These are phyloP conservation scores for Cichorium intybus DNA, from an alignment of 140 eudicot species.

Conservation along the genomic window DNA sequence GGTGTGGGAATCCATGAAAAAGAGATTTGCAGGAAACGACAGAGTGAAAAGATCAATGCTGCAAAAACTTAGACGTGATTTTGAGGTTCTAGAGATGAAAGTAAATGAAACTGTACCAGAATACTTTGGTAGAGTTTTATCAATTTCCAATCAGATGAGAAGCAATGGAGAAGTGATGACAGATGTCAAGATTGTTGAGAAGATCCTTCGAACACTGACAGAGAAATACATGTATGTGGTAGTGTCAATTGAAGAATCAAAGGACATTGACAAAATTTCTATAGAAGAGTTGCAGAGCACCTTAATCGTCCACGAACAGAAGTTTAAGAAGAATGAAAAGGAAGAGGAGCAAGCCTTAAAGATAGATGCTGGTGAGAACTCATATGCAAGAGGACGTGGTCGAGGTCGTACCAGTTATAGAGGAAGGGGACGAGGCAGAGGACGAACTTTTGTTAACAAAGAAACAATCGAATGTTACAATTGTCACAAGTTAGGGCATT, in stretches of 20 bases:
- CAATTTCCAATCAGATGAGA: constrained; percentile 5
- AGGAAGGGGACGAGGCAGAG: background rate
- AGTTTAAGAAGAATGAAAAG: background rate
- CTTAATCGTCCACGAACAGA: no score
- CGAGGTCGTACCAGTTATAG: background rate
- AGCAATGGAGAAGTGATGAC: background rate
- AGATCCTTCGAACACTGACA: background rate
- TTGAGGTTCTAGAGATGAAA: background rate
- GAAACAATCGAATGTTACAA: constrained; percentile 1
- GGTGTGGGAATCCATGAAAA: background rate
- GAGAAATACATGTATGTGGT: background rate
- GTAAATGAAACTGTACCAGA: background rate
- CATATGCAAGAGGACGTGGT: background rate
- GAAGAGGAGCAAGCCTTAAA: background rate
- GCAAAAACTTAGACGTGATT: background rate
- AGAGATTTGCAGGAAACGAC: background rate
- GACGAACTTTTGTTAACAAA: background rate
- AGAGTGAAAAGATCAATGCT: background rate
- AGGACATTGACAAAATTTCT: background rate
- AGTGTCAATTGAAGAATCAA: constrained; percentile 5
- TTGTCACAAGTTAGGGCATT: background rate
- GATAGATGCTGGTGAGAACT: background rate
- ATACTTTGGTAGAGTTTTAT: background rate
- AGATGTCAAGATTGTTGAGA: background rate
- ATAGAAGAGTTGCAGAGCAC: no score